These are phyloP conservation scores for Gautieria morchelliformis DNA, from an alignment of 768 basidiomycete species.

Conservation along the genomic window DNA sequence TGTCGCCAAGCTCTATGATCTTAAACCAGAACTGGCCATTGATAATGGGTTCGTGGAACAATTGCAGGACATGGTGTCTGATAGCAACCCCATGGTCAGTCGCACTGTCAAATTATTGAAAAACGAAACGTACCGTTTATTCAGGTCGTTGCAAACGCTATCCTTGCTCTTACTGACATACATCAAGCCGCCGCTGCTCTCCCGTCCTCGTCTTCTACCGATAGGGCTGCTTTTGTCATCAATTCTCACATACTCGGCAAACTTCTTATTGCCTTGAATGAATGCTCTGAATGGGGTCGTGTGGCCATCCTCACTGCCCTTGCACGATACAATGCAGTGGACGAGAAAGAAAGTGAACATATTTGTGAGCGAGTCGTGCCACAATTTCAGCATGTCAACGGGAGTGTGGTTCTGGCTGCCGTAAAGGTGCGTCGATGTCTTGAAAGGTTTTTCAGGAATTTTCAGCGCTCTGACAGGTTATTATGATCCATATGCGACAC, in stretches of 20 bases:
- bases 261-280: constrained; percentile 89
- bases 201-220: constrained; percentile 39
- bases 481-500: constrained; percentile 93
- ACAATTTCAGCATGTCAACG: constrained; percentile 96
- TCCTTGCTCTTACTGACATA: constrained; percentile 88
- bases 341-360: constrained; percentile 94
- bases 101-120: neutral
- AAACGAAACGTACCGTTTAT: neutral
- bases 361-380: constrained; percentile 98
- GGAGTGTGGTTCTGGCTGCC: constrained; percentile 91
- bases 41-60: constrained; percentile 91
- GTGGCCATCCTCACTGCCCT: constrained; percentile 87
- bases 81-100: constrained; percentile 92
- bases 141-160: constrained; percentile 95
- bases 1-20: constrained; percentile 94
- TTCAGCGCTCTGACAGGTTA: constrained; percentile 43
- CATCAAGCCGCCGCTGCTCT: constrained; percentile 59
- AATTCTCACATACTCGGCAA: constrained; percentile 79
- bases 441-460: neutral
- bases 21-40: constrained; percentile 89
- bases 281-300: constrained; percentile 98
- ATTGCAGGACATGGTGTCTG: constrained; percentile 86
- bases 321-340: constrained; percentile 70
- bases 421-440: constrained; percentile 58
- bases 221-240: constrained; percentile 69